Conservation (phyloP, 1,284 basidiomycete species). For the Marasmius tenuissimus region DNA sequence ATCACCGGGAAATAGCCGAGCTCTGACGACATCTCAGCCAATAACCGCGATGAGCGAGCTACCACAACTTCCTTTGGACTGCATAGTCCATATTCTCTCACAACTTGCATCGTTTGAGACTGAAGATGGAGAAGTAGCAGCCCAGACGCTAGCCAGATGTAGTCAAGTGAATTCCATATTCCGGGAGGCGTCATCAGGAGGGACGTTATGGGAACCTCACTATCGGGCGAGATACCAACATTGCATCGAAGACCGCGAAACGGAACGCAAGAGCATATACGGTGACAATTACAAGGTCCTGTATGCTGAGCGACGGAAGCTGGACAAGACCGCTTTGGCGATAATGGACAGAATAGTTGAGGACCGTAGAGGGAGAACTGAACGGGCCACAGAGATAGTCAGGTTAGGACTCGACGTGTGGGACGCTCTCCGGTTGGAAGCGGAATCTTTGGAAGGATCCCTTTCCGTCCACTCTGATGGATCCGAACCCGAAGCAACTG, state of each 20-base stretch:
- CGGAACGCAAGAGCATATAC: slow-evolving; percentile 26
- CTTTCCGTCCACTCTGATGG: background rate
- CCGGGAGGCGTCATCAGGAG: slow-evolving; percentile 4
- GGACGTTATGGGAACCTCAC: slow-evolving; percentile 48
- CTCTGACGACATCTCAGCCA: background rate
- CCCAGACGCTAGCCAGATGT: slow-evolving; percentile 7
- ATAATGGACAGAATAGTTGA: slow-evolving; percentile 40
- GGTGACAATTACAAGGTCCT: slow-evolving; percentile 44
- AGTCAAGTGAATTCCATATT: slow-evolving; percentile 12
- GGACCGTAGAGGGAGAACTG: slow-evolving; percentile 32
- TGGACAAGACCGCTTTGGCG: slow-evolving; percentile 42
- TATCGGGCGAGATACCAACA: slow-evolving; percentile 49
- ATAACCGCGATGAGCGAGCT: background rate
- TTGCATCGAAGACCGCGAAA: slow-evolving; percentile 35
- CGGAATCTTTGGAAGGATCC: slow-evolving; percentile 12
- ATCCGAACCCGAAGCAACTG: background rate
- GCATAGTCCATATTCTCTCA: slow-evolving; percentile 11
- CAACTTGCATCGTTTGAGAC: slow-evolving; percentile 8
- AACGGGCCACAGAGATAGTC: slow-evolving; percentile 34
- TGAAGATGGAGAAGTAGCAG: slow-evolving; percentile 2
- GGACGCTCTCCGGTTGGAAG: slow-evolving; percentile 47
- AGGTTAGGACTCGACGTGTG: slow-evolving; percentile 50
- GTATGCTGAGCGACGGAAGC: slow-evolving; percentile 42
- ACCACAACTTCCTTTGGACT: slow-evolving; percentile 13
- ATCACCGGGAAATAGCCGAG: background rate